phyloP scores from a whole-genome alignment of 2,329 filamentous ascomycete species.

The Scleromitrula shiraiana region DNA sequence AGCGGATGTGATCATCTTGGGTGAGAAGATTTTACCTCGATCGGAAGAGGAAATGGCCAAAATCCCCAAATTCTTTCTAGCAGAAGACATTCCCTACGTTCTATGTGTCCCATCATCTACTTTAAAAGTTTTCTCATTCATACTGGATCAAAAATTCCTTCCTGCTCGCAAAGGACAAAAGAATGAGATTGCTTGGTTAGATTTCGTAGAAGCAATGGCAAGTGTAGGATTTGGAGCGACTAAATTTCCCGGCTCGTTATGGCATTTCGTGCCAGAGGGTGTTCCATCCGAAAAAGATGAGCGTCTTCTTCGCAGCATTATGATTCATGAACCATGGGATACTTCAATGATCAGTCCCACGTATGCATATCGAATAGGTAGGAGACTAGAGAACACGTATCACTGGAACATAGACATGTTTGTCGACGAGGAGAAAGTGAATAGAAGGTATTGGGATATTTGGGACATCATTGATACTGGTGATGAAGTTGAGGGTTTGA shows the following conservation, averaged over 20 bases:
- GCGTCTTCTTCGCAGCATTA: neutral
- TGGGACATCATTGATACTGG: neutral
- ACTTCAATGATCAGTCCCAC: neutral
- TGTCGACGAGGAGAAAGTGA: neutral
- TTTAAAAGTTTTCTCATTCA: neutral
- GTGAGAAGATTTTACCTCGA: neutral
- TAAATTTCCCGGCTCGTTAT: neutral
- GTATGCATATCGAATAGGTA: neutral
- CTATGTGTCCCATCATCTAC: neutral
- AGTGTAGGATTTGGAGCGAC: neutral
- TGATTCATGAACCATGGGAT: neutral
- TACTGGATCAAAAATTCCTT: neutral
- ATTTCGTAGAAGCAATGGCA: neutral
- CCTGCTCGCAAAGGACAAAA: neutral
- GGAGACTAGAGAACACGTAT: neutral
- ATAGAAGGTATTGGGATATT: neutral
- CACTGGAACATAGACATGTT: neutral
- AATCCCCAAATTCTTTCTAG: neutral
- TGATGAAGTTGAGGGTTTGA: neutral
- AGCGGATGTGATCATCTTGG: neutral
- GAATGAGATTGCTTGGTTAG: neutral
- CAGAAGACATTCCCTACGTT: neutral
- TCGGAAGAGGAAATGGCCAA: neutral
- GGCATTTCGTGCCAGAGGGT: neutral
- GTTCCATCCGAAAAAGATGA: neutral